Base-by-base conservation (phyloP, 257 asterid genomes). In the Solanum verrucosum region DNA sequence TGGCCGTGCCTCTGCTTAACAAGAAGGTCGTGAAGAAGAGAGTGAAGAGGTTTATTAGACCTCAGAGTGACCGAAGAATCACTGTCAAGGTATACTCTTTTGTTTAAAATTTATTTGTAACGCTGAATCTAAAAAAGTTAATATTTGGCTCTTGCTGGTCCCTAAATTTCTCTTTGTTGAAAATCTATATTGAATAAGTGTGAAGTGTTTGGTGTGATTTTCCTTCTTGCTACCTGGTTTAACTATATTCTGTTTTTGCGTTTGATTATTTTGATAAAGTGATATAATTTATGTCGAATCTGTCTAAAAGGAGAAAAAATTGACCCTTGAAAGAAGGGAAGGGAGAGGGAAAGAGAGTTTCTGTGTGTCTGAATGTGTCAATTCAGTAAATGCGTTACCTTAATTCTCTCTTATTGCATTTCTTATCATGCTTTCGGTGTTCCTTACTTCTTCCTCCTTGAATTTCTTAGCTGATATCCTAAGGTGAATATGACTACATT, bases 21-120 rank as follows among this genome's bases (percentile, higher is more conserved):
- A 90, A 90, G 90, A 88, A 71, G 92, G 89, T 90, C 1, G 87
- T 90, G 34, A 90, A 90, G 90, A 90, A 90, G 86, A 90, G 92
- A 87, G 85, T 85, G 52, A 88, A 88, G 90, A 87, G 85, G 84
- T 90, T 90, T 65, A 90, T 88, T 86, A 84, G 92, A 59, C 92
- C 92, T 42, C 92, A 90, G 83, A 88, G 92, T 87, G 91, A 90
- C 59, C 91, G 92, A 14, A 90, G 89, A 70, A 90, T 90, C 77
- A 88, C 88, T 9, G 92, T 90, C 31, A 88, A 90, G 92, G 91
- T 90, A 83, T 68, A 44, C 5, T 31, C 40, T 81, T 81, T 11
- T 81, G 40, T 27, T 46, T 34, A 20, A 12, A 34, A 9, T 73
- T 73, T 73, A 8, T 34, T 72, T 31, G 40, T 8, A 3, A 34